phyloP scores from a whole-genome alignment of 768 basidiomycete species.

The Tricholoma flavovirens region DNA sequence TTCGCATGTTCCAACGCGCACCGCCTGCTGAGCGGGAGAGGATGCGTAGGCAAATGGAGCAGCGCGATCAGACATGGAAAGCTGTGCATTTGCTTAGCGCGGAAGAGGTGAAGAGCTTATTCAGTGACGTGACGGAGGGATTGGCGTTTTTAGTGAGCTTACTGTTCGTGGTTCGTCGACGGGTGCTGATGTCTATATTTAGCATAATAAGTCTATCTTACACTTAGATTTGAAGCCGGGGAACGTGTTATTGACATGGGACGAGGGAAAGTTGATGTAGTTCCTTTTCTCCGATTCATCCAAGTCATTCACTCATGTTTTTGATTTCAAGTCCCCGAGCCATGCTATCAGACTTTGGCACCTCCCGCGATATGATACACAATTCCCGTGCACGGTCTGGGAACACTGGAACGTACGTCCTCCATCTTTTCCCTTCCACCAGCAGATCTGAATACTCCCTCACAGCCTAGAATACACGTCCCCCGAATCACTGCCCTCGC shows the following conservation, averaged over 20 bases:
- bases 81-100: constrained; percentile 82
- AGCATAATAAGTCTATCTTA: constrained; percentile 82
- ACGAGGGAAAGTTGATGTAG: constrained; percentile 78
- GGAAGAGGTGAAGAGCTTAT: constrained; percentile 76
- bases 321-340: constrained; percentile 60
- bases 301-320: constrained; percentile 1
- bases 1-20: constrained; percentile 63
- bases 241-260: constrained; percentile 89
- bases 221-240: constrained; percentile 94
- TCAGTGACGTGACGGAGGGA: constrained; percentile 82
- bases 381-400: constrained; percentile 68
- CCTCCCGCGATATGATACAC: constrained; percentile 84
- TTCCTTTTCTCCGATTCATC: constrained; percentile 18
- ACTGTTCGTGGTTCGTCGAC: neutral
- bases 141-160: constrained; percentile 75
- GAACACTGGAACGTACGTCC: constrained; percentile 88
- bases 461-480: constrained; percentile 78
- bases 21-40: constrained; percentile 59
- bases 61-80: constrained; percentile 42
- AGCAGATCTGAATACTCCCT: neutral
- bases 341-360: constrained; percentile 95
- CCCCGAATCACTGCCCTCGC: constrained; percentile 78
- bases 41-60: constrained; percentile 47
- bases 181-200: constrained; percentile 5
- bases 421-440: neutral